Evolutionary conservation across 2,329 filamentous ascomycete species (phyloP).

Genomic region (Cylindrodendrum hubeiense): DNA sequence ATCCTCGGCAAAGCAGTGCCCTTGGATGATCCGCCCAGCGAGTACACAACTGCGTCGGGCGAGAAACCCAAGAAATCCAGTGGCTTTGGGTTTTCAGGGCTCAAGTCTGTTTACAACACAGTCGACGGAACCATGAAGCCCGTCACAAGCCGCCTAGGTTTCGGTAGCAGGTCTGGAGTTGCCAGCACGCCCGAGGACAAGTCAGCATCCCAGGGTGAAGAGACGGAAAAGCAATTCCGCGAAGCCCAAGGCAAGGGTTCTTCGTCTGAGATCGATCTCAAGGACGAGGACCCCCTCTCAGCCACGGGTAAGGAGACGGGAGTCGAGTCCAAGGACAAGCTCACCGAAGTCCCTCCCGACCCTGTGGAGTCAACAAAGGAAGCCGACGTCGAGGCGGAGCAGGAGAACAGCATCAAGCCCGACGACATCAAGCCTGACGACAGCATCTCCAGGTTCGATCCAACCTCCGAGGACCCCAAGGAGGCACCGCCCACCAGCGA

Average conservation of each 20-base stretch:
- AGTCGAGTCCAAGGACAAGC: constrained; percentile 20
- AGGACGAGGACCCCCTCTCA: constrained; percentile 36
- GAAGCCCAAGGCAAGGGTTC: constrained; percentile 8
- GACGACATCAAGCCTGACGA: constrained; percentile 21
- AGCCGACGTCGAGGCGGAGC: constrained; percentile 15
- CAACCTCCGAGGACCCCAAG: constrained; percentile 8
- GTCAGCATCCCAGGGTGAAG: constrained; percentile 22
- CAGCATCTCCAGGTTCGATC: constrained; percentile 24
- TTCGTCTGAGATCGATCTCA: constrained; percentile 12
- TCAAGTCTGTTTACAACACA: constrained; percentile 31
- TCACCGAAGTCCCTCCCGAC: constrained; percentile 27
- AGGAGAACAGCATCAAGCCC: constrained; percentile 19
- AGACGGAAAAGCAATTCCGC: constrained; percentile 31
- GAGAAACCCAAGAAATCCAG: constrained; percentile 49
- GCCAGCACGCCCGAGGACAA: constrained; percentile 16
- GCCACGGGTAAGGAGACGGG: constrained; percentile 8
- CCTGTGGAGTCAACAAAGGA: constrained; percentile 34
- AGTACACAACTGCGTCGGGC: constrained; percentile 54
- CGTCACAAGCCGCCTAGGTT: constrained; percentile 36
- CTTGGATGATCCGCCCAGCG: constrained; percentile 51
- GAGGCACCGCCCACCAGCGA: background rate
- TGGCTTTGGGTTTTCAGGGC: constrained; percentile 41
- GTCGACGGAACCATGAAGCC: constrained; percentile 44
- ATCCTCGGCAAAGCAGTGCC: constrained; percentile 55
- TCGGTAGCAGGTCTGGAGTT: constrained; percentile 33